phyloP scores from a whole-genome alignment of 2,329 filamentous ascomycete species.

The Chaetomium olivaceum region DNA sequence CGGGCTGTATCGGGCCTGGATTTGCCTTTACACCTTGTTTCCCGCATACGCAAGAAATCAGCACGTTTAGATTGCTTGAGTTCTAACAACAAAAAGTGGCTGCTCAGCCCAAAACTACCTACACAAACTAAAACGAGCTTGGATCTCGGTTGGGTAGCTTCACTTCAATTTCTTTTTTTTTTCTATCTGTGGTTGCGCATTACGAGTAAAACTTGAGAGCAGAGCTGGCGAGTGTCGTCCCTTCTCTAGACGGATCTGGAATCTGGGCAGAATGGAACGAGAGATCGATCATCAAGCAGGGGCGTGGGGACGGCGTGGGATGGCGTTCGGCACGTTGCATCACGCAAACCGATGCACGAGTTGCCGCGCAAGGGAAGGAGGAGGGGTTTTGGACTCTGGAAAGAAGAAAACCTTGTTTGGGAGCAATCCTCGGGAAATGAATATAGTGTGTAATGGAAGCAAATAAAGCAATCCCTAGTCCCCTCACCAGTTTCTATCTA shows the following conservation, averaged over 20 bases:
- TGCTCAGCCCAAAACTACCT: not conserved
- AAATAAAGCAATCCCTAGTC: not conserved
- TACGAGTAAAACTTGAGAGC: not conserved
- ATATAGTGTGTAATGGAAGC: slow-evolving; percentile 15
- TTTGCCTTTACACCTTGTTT: not conserved
- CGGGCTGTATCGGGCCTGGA: not conserved
- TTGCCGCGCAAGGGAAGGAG: not conserved
- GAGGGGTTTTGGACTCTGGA: not conserved
- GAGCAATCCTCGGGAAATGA: slow-evolving; percentile 3
- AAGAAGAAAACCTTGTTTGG: not conserved
- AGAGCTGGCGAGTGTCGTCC: not conserved
- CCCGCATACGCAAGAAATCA: not conserved
- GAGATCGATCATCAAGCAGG: not conserved
- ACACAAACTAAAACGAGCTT: slow-evolving; percentile 7
- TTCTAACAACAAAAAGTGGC: not conserved
- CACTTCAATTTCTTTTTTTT: not conserved
- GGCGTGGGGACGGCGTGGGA: not conserved
- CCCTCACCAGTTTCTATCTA: not conserved
- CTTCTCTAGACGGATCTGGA: slow-evolving; percentile 12
- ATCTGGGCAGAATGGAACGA: slow-evolving; percentile 1
- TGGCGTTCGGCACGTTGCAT: not conserved
- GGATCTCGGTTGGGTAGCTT: slow-evolving; percentile 7
- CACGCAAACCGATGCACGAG: not conserved
- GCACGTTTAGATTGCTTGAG: not conserved
- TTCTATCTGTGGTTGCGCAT: not conserved